Conservation (phyloP, 495 filamentous ascomycete species). For the Penicillium longicatenatum region DNA sequence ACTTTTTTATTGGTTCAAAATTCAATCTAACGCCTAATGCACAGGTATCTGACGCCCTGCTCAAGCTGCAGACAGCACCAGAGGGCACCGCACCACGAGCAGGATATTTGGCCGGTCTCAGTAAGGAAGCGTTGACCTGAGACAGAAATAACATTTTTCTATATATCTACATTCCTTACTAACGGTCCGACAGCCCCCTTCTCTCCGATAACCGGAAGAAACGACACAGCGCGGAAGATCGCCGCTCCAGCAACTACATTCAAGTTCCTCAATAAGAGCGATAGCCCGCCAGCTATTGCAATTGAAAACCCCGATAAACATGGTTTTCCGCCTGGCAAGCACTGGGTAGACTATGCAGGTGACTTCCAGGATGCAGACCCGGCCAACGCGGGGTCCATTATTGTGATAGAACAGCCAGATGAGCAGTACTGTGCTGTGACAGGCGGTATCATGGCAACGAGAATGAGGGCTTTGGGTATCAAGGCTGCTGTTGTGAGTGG, state of each 20-base stretch:
- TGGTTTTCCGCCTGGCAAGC: slow-evolving; percentile 45
- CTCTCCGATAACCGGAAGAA: slow-evolving; percentile 37
- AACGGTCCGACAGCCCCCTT: slow-evolving; percentile 28
- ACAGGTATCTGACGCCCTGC: slow-evolving; percentile 63
- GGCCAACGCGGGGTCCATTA: slow-evolving; percentile 50
- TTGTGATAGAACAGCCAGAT: slow-evolving; percentile 60
- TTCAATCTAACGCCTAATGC: not conserved
- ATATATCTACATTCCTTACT: not conserved
- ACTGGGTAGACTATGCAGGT: slow-evolving; percentile 59
- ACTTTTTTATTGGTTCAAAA: not conserved
- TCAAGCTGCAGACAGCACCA: slow-evolving; percentile 57
- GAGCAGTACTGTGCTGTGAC: slow-evolving; percentile 63
- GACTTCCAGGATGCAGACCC: slow-evolving; percentile 25
- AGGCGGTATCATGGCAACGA: slow-evolving; percentile 67
- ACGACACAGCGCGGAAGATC: slow-evolving; percentile 36
- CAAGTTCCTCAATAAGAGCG: slow-evolving; percentile 57
- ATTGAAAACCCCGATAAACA: slow-evolving; percentile 29
- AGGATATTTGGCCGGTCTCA: slow-evolving; percentile 63
- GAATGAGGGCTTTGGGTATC: slow-evolving; percentile 60
- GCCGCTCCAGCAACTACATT: slow-evolving; percentile 66
- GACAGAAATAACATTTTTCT: not conserved
- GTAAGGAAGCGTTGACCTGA: slow-evolving; percentile 30
- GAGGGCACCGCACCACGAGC: slow-evolving; percentile 41
- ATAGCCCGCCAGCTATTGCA: slow-evolving; percentile 27
- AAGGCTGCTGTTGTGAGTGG: slow-evolving; percentile 60